A percentile compares a stretch with the other conserved stretches of the same genome.
phyloP scores from a whole-genome alignment of 2,329 filamentous ascomycete species.

The Dryadomyces sulphureus region DNA sequence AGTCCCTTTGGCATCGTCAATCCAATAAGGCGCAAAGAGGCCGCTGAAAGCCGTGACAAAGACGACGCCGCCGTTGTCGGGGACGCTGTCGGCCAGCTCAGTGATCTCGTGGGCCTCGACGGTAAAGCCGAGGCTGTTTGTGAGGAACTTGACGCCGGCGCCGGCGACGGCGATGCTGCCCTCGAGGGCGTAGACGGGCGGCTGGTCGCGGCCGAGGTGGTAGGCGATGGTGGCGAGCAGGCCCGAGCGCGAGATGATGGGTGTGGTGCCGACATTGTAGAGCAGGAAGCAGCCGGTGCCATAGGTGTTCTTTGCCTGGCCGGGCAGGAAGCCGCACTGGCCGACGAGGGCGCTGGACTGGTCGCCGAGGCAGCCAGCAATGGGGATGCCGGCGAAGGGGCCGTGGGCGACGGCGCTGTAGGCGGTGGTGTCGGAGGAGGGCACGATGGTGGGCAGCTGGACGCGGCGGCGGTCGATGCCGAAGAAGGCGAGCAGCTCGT shows the following conservation, averaged over 20 bases:
- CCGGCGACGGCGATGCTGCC: slow-evolving; percentile 75
- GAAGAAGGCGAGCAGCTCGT: slow-evolving; percentile 65
- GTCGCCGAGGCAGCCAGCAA: slow-evolving; percentile 76
- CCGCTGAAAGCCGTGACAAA: slow-evolving; percentile 87
- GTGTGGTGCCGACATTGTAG: slow-evolving; percentile 75
- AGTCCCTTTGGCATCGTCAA: slow-evolving; percentile 81
- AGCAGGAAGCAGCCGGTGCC: slow-evolving; percentile 81
- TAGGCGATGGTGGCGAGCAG: slow-evolving; percentile 79
- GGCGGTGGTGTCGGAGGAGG: slow-evolving; percentile 58
- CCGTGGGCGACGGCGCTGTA: slow-evolving; percentile 57
- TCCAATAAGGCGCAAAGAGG: slow-evolving; percentile 88
- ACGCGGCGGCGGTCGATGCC: slow-evolving; percentile 54
- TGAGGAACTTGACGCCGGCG: slow-evolving; percentile 64
- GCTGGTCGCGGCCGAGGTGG: slow-evolving; percentile 47
- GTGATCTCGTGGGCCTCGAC: slow-evolving; percentile 33
- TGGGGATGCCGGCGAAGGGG: slow-evolving; percentile 51
- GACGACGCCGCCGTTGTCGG: slow-evolving; percentile 69
- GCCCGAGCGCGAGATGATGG: slow-evolving; percentile 72
- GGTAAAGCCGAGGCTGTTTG: slow-evolving; percentile 50
- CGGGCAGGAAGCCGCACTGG: slow-evolving; percentile 69
- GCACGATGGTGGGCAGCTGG: slow-evolving; percentile 66
- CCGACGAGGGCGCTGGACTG: slow-evolving; percentile 78
- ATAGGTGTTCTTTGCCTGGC: slow-evolving; percentile 81
- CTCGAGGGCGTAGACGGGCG: slow-evolving; percentile 66
- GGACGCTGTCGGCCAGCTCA: slow-evolving; percentile 34